These are phyloP conservation scores for Fusarium burgessii DNA, from an alignment of 2,329 filamentous ascomycete genomes.

Conservation along the genomic window DNA sequence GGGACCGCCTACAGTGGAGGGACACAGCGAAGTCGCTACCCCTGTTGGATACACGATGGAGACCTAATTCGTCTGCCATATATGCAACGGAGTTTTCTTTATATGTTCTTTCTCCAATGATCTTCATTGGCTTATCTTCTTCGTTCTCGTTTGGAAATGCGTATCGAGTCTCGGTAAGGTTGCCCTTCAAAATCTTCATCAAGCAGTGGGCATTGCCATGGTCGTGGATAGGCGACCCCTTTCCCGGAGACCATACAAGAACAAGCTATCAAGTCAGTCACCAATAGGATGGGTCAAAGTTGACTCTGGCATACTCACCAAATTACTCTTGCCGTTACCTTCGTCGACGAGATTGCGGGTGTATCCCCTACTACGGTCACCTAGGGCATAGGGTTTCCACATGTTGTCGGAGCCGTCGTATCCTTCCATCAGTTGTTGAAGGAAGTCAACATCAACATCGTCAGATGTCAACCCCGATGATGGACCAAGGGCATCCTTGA, in stretches of 20 bases:
- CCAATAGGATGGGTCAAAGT: conserved; percentile 14
- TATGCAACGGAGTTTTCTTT: conserved; percentile 82
- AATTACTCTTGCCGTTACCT: conserved; percentile 83
- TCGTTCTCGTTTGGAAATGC: conserved; percentile 70
- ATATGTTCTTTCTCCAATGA: conserved; percentile 77
- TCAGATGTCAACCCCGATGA: conserved; percentile 85
- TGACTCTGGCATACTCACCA: conserved; percentile 61
- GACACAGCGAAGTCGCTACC: conserved; percentile 84
- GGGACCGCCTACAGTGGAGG: conserved; percentile 71
- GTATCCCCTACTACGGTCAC: conserved; percentile 77
- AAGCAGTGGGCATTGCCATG: conserved; percentile 90
- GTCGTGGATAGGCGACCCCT: conserved; percentile 88
- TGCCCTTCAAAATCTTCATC: conserved; percentile 88
- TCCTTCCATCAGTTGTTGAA: conserved; percentile 78
- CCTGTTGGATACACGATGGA: conserved; percentile 85
- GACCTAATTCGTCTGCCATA: conserved; percentile 89
- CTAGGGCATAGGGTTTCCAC: conserved; percentile 81
- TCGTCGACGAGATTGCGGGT: conserved; percentile 91
- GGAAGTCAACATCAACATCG: conserved; percentile 80
- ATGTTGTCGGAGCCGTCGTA: conserved; percentile 77
- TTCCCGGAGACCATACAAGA: conserved; percentile 89
- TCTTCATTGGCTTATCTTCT: conserved; percentile 67
- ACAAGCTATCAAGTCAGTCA: conserved; percentile 70
- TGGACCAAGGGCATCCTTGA: conserved; percentile 81
- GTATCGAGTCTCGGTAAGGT: conserved; percentile 84